These are phyloP conservation scores for Cercophora scortea DNA, from an alignment of 495 filamentous ascomycete genomes.

Conservation along the genomic window DNA sequence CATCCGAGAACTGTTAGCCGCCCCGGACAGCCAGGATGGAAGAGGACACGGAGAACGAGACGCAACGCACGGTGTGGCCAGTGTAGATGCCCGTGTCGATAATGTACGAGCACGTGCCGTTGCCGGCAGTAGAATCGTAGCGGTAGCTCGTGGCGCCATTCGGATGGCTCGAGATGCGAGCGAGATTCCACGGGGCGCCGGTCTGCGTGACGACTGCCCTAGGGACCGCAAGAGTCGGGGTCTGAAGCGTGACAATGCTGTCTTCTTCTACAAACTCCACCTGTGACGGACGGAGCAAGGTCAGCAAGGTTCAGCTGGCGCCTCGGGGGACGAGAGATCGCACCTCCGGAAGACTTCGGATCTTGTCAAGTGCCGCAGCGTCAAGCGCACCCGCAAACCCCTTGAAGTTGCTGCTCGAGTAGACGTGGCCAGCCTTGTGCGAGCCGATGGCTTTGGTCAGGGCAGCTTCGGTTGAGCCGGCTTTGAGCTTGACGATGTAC, in stretches of 20 bases:
- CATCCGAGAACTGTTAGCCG: not conserved
- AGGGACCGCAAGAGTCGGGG: too few species aligned
- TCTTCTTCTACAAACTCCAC: constrained; percentile 29
- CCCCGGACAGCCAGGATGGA: constrained; percentile 1
- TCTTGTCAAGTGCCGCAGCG: constrained; percentile 24
- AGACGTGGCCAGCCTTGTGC: constrained; percentile 29
- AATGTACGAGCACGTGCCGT: constrained; percentile 52
- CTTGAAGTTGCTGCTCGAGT: constrained; percentile 30
- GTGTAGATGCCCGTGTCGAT: constrained; percentile 54
- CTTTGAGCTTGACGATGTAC: constrained; percentile 51
- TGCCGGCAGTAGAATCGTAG: constrained; percentile 52
- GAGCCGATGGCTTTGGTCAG: constrained; percentile 24
- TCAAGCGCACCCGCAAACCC: constrained; percentile 33
- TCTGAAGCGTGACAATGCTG: constrained; percentile 31
- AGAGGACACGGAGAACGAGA: constrained; percentile 16
- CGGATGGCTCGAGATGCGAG: constrained; percentile 47
- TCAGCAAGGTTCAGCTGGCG: not conserved
- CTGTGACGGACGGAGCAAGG: not conserved
- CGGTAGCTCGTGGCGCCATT: constrained; percentile 40
- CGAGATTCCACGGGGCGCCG: constrained; percentile 50
- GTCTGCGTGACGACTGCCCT: constrained; percentile 33
- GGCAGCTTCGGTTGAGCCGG: constrained; percentile 26
- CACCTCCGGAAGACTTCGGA: constrained; percentile 37
- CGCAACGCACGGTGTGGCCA: constrained; percentile 31
- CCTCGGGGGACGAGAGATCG: not conserved